A percentile compares a stretch with the other conserved stretches of the same genome.
Evolutionary conservation across 2,329 filamentous ascomycete genomes (phyloP).

Genomic region (Tetracladium maxilliforme): DNA sequence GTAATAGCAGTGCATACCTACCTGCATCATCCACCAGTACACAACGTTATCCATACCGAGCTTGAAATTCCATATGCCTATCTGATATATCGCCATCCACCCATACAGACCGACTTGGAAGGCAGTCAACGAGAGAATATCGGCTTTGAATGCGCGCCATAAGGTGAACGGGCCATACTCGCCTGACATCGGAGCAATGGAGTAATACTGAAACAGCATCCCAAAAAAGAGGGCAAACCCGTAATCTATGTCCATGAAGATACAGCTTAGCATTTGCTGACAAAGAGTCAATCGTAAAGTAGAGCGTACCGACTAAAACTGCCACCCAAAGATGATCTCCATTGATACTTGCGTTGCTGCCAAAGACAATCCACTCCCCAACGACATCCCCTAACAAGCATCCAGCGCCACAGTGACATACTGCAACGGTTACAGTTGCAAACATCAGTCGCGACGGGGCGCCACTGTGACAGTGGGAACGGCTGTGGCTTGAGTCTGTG

Average conservation of each 20-base stretch:
- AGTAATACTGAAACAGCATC: slow-evolving; percentile 16
- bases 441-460: slow-evolving; percentile 3
- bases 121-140: slow-evolving; percentile 11
- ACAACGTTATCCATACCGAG: slow-evolving; percentile 11
- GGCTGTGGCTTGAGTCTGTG: no score
- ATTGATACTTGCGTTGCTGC: slow-evolving; percentile 9
- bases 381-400: slow-evolving; percentile 16
- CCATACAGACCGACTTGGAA: slow-evolving; percentile 15
- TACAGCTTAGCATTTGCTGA: no score
- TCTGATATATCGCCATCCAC: slow-evolving; percentile 14
- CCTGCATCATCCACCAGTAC: slow-evolving; percentile 18
- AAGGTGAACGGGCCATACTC: slow-evolving; percentile 11
- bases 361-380: slow-evolving; percentile 17
- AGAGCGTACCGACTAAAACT: no score
- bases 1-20: no score
- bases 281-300: no score
- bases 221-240: slow-evolving; percentile 13
- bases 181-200: slow-evolving; percentile 15
- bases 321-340: slow-evolving; percentile 8
- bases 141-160: slow-evolving; percentile 12
- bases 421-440: slow-evolving; percentile 12
- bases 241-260: slow-evolving; percentile 10
- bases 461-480: no score
- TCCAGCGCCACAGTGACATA: slow-evolving; percentile 16
- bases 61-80: slow-evolving; percentile 10